Evolutionary conservation across 495 filamentous ascomycete genomes (phyloP).

Genomic region (Penicillium waksmanii): DNA sequence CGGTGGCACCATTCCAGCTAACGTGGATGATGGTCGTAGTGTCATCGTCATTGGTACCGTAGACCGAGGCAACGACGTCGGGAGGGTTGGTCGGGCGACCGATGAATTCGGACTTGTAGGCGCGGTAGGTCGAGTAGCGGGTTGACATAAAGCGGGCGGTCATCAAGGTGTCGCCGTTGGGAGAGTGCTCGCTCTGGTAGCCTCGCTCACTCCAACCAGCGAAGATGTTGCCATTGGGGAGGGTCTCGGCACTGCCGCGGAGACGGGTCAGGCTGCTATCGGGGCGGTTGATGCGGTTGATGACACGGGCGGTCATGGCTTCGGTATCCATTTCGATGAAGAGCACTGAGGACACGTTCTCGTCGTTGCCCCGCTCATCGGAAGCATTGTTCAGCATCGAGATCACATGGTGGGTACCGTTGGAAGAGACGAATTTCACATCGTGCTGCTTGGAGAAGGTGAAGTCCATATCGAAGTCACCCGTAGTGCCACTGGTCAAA

Average conservation of each 20-base stretch:
- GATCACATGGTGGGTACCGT: conserved; percentile 53
- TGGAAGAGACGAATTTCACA: conserved; percentile 55
- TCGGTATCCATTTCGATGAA: conserved; percentile 54
- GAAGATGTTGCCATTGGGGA: conserved; percentile 59
- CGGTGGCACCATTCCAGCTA: conserved; percentile 56
- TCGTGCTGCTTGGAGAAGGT: conserved; percentile 65
- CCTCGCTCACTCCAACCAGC: conserved; percentile 62
- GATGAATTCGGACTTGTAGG: conserved; percentile 44
- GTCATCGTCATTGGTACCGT: conserved; percentile 38
- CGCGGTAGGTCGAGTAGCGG: conserved; percentile 46
- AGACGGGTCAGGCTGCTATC: conserved; percentile 55
- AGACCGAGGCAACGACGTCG: conserved; percentile 39
- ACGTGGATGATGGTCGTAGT: conserved; percentile 46
- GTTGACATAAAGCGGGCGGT: conserved; percentile 40
- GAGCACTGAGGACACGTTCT: conserved; percentile 53
- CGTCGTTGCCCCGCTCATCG: conserved; percentile 44
- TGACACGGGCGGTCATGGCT: conserved; percentile 49
- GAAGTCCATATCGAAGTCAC: conserved; percentile 50
- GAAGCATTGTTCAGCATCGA: conserved; percentile 60
- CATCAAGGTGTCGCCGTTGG: conserved; percentile 57
- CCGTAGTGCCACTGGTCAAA: conserved; percentile 48
- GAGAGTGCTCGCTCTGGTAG: conserved; percentile 58
- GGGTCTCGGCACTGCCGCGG: conserved; percentile 61
- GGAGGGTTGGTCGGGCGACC: conserved; percentile 41
- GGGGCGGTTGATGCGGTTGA: conserved; percentile 48